Base-by-base conservation (phyloP, 2,329 filamentous ascomycete species). In the Tolypocladium sp. region DNA sequence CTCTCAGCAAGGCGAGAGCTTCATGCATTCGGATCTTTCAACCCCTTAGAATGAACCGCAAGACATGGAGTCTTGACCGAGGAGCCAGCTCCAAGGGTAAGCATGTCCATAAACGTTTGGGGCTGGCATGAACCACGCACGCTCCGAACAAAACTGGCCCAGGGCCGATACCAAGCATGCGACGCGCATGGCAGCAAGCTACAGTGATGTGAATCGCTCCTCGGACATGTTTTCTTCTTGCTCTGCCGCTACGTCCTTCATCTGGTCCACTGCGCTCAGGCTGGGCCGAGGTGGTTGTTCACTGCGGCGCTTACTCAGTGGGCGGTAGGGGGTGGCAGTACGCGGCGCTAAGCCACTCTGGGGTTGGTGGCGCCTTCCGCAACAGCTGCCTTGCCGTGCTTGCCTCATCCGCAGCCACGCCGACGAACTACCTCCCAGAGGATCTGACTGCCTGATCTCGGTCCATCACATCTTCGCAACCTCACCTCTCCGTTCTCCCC, bases 1-100 rank as follows among this genome's bases (percentile, higher is more conserved):
- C 7, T 75, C 73, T 6, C 71, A 75, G 58, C 68, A 75, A 4
- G 72, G 71, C 15, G 73, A 76, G 10, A 68, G 67, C 53, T 76
- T 75, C 42, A 72, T 75, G 71, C 68, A 71, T n/a, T 75, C 73
- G 30, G 70, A 71, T 6, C 63, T 73, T 7, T 73, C 73, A 15
- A 74, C 73, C 17, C 73, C 73, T 15, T 66, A 65, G n/a, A 73
- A 70, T 35, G 72, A 73, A 13, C 57, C 61, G n/a, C 63, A 51
- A 58, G 49, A 54, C 54, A 30, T 59, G 37, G 37, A 38, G 37
- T 15, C 37, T 12, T 15, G 44, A 58, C 57, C 15, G 59, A 60
- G 37, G 58, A 57, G 40, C 57, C 46, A 41, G 52, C 57, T 44
- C 57, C 57, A 30, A 60, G 37, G 35, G 12, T 2, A 9, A 37